These are phyloP conservation scores for Pseudisothecium myosuroides DNA, from an alignment of 225 moss, liverwort and hornwort species.

Conservation along the genomic window DNA sequence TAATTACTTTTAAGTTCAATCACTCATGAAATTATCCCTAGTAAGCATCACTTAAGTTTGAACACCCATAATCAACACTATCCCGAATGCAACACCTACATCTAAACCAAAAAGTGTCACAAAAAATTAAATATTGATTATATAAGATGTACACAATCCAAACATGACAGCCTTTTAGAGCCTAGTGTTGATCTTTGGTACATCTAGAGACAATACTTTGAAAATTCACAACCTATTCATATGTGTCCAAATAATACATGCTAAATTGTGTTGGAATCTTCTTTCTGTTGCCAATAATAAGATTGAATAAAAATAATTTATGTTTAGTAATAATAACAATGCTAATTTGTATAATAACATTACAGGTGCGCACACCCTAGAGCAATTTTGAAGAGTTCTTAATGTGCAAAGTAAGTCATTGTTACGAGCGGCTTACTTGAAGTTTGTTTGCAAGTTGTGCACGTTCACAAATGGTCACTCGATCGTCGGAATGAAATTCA, in stretches of 20 bases:
- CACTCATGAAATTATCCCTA: not conserved
- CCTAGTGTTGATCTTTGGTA: not conserved
- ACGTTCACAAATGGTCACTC: not conserved
- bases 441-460: not conserved
- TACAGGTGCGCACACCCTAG: not conserved
- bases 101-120: fast-evolving
- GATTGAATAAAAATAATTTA: not conserved
- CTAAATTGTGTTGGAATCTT: not conserved
- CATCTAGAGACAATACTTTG: too few relatives aligned
- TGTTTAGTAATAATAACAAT: not conserved
- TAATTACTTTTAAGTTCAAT: not conserved
- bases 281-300: not conserved
- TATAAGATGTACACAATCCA: too few relatives aligned
- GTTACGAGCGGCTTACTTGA: not conserved
- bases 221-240: not conserved
- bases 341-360: too few relatives aligned
- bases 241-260: not conserved
- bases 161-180: not conserved
- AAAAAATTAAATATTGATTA: not conserved
- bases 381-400: not conserved
- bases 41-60: not conserved
- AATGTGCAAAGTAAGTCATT: not conserved
- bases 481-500: not conserved
- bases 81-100: fast-evolving
- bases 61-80: not conserved